These are phyloP conservation scores for Capronia americana DNA, from an alignment of 2,329 filamentous ascomycete genomes.

Conservation along the genomic window DNA sequence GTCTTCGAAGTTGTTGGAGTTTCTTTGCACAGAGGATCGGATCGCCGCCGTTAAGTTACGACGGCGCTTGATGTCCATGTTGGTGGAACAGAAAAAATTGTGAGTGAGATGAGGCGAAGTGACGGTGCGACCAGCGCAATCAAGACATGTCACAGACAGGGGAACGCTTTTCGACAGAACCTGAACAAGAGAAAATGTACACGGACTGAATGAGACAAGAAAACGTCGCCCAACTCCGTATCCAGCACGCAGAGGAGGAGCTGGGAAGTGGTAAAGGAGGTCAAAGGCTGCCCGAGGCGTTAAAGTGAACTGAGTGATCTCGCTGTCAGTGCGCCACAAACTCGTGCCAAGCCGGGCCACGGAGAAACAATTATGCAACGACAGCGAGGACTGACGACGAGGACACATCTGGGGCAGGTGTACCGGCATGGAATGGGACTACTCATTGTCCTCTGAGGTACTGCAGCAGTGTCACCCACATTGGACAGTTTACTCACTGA, in stretches of 20 bases:
- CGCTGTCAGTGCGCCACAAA: constrained; percentile 8
- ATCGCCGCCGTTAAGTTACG: constrained; percentile 20
- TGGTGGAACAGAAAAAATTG: constrained; percentile 2
- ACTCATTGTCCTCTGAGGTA: neutral
- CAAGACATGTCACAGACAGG: constrained; percentile 14
- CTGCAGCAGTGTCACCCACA: neutral
- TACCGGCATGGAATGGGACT: neutral
- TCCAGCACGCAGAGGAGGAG: neutral
- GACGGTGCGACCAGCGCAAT: constrained; percentile 5
- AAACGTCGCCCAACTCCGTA: neutral
- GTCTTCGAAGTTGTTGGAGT: constrained; percentile 23
- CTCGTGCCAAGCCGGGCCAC: constrained; percentile 10
- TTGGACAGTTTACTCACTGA: neutral
- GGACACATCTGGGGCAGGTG: neutral
- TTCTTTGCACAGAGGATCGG: constrained; percentile 11
- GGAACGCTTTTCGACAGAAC: neutral
- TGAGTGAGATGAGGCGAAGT: neutral
- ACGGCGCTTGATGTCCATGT: constrained; percentile 24
- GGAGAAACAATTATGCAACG: constrained; percentile 11
- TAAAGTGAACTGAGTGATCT: constrained; percentile 11
- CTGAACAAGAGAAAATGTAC: neutral
- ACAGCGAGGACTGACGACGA: neutral
- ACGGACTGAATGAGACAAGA: neutral
- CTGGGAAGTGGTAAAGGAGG: neutral
- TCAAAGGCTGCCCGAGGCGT: neutral